Evolutionary conservation across 176 grass and related monocot genomes (phyloP), one percentile per base, ranked within the genome.

Genomic region (Cocos nucifera): DNA sequence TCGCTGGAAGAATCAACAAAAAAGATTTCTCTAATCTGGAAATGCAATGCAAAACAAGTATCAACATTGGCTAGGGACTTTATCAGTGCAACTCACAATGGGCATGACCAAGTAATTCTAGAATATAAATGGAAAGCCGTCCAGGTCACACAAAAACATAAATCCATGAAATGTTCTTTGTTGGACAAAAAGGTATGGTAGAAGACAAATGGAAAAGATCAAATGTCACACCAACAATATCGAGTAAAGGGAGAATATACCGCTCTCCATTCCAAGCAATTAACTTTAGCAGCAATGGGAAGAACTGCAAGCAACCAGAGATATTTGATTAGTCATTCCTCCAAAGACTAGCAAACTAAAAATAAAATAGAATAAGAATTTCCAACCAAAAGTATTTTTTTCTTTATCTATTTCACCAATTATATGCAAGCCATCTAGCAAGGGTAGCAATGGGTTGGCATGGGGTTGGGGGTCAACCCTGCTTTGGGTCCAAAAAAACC

Each of bases 181-280:
- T 58, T 66, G 17, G 56, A 57, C 49, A 54, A 64, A 54, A 8
- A 21, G 30, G 54, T 3, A 54, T 1, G 18, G 56, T 29, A 9
- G 30, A 64, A 5, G 21, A 74, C 23, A 22, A n/a, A 15, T 50
- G 17, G n/a, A 27, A 69, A 69, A 6, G 62, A 59, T 53, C 3
- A 53, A n/a, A 60, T 29, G 51, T 6, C 50, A 51, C 22, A 73
- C 27, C 3, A 53, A 66, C 50, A 53, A 20, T 49, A n/a, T 30
- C 4, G 26, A 16, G 28, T 22, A 54, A 79, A 67, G 49, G 30
- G 0, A 50, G 3, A 51, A 57, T 44, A 84, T 84, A 87, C 91
- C 80, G 90, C 69, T 87, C 80, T 66, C 86, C 91, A 75, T 90
- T 90, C 77, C 86, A 96, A 79, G 86, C 91, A 74, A 90, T 78